Conservation (phyloP, 225 moss, liverwort and hornwort species). For the Pseudisothecium myosuroides region DNA sequence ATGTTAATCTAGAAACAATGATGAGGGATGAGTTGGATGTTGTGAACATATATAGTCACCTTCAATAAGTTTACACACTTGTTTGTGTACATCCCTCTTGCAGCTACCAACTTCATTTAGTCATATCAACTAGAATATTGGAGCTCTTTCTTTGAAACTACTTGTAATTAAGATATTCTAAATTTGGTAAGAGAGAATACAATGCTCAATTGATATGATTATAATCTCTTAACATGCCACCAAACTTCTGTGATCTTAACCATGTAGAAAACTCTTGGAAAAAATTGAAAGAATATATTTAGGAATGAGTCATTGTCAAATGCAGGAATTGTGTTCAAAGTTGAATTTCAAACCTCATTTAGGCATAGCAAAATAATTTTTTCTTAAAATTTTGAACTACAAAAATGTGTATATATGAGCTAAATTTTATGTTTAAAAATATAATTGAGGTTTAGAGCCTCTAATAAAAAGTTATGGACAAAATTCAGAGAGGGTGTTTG, state of each 20-base stretch:
- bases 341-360: no score
- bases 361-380: no score
- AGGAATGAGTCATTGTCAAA: no score
- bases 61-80: not conserved
- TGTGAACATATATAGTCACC: not conserved
- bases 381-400: no score
- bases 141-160: not conserved
- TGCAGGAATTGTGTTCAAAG: no score
- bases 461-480: no score
- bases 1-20: not conserved
- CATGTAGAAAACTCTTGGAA: not conserved
- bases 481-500: no score
- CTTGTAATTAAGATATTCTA: not conserved
- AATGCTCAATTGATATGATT: not conserved
- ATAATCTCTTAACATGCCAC: accelerated
- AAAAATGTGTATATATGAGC: no score
- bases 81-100: no score
- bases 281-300: no score
- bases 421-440: no score
- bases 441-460: no score
- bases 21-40: not conserved
- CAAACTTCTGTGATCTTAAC: not conserved
- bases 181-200: not conserved
- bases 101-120: not conserved
- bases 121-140: not conserved